These are phyloP conservation scores for Monosporascus cannonballus DNA, from an alignment of 2,329 filamentous ascomycete species.

Conservation along the genomic window DNA sequence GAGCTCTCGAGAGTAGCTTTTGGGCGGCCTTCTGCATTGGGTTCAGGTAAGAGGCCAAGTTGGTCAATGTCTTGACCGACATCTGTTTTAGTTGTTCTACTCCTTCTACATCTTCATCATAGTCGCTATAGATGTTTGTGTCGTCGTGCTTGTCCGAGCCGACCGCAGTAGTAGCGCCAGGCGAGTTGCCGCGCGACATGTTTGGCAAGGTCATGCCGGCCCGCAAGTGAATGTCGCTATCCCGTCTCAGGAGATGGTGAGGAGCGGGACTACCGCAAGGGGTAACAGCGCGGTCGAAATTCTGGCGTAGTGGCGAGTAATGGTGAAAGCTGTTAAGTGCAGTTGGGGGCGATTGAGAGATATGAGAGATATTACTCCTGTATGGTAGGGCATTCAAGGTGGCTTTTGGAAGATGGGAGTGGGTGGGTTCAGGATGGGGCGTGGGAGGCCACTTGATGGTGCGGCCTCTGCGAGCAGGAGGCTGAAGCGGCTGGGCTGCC, in stretches of 20 bases:
- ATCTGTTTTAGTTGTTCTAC: slow-evolving; percentile 30
- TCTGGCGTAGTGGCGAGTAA: slow-evolving; percentile 49
- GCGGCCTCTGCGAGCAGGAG: slow-evolving; percentile 45
- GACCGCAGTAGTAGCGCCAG: slow-evolving; percentile 5
- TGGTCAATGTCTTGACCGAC: slow-evolving; percentile 43
- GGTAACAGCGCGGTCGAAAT: slow-evolving; percentile 45
- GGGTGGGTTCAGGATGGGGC: slow-evolving; percentile 9
- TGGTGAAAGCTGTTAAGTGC: slow-evolving; percentile 28
- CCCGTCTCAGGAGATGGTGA: neutral
- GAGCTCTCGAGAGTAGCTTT: slow-evolving; percentile 33
- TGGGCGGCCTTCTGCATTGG: slow-evolving; percentile 47
- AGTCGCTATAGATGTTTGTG: slow-evolving; percentile 11
- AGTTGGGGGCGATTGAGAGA: slow-evolving; percentile 13
- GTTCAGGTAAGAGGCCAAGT: slow-evolving; percentile 50
- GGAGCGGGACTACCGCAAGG: slow-evolving; percentile 20
- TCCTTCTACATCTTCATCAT: slow-evolving; percentile 19
- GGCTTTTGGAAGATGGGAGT: slow-evolving; percentile 27
- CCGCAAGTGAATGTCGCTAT: slow-evolving; percentile 1
- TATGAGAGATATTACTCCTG: slow-evolving; percentile 16
- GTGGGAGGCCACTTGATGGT: slow-evolving; percentile 32
- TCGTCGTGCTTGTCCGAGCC: slow-evolving; percentile 4
- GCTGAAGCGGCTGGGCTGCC: slow-evolving; percentile 39
- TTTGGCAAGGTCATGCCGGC: slow-evolving; percentile 1
- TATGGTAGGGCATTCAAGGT: slow-evolving; percentile 30
- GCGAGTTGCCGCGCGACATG: slow-evolving; percentile 22